These are phyloP conservation scores for Pseudomonodictys pantanalensis DNA, from an alignment of 495 filamentous ascomycete species.

Conservation along the genomic window DNA sequence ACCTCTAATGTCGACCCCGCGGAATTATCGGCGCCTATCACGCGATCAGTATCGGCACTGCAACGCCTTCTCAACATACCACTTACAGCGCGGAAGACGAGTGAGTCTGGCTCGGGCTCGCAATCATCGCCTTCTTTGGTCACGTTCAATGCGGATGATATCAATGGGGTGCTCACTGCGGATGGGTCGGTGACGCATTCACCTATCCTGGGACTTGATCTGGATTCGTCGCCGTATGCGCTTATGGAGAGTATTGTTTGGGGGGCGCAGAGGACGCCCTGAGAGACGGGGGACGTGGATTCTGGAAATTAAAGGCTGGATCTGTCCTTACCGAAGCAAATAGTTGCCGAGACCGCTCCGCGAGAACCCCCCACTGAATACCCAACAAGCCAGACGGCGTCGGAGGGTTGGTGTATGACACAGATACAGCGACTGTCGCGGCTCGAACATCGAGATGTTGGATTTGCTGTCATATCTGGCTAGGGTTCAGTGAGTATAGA, in stretches of 20 bases:
- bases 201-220: constrained; percentile 25
- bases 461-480: too few relatives aligned
- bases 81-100: not conserved
- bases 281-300: not conserved
- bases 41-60: constrained; percentile 38
- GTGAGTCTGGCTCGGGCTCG: constrained; percentile 12
- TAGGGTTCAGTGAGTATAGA: too few relatives aligned
- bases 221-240: constrained; percentile 31
- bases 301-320: not conserved
- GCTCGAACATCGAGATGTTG: too few relatives aligned
- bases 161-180: constrained; percentile 26
- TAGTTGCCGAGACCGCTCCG: too few relatives aligned
- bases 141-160: constrained; percentile 24
- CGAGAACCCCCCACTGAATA: too few relatives aligned
- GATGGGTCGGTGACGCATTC: constrained; percentile 23
- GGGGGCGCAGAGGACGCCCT: constrained; percentile 29
- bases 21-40: constrained; percentile 42
- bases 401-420: too few relatives aligned
- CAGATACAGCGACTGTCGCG: too few relatives aligned
- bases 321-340: not conserved
- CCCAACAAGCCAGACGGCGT: too few relatives aligned
- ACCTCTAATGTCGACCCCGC: constrained; percentile 38
- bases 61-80: constrained; percentile 30
- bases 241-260: constrained; percentile 36
- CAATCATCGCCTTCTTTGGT: constrained; percentile 23